phyloP scores from a whole-genome alignment of 169 alveolate genomes.

The Perkinsus chesapeaki region DNA sequence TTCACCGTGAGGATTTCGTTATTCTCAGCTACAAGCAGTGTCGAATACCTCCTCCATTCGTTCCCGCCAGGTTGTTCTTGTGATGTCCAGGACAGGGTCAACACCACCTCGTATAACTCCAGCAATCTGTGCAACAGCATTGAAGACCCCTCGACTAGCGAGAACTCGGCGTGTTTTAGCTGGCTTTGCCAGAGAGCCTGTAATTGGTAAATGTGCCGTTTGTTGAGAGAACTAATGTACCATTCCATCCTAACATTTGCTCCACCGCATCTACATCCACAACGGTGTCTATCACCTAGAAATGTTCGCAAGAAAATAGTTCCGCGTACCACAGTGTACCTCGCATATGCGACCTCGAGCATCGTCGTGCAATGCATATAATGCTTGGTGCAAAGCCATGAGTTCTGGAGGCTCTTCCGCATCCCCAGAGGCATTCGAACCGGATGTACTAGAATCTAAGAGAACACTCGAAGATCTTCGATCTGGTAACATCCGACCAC shows the following conservation, averaged over 20 bases:
- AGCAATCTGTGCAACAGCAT: not conserved
- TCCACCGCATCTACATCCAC: not conserved
- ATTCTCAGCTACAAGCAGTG: not conserved
- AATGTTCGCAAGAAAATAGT: too few relatives aligned
- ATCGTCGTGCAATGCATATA: not conserved
- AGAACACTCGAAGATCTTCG: not conserved
- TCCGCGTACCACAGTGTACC: too few relatives aligned
- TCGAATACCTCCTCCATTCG: not conserved
- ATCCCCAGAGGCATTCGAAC: not conserved
- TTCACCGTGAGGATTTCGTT: not conserved
- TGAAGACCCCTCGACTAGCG: not conserved
- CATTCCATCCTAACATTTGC: not conserved
- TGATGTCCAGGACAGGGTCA: not conserved
- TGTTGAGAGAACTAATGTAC: not conserved
- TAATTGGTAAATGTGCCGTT: not conserved
- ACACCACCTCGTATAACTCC: not conserved
- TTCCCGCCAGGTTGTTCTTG: not conserved
- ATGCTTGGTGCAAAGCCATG: not conserved
- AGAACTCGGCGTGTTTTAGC: not conserved
- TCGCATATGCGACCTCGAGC: not conserved
- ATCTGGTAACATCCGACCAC: not conserved
- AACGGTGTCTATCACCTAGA: not conserved
- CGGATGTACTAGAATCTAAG: not conserved
- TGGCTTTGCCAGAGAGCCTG: not conserved
- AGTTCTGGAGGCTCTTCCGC: not conserved